phyloP scores from a whole-genome alignment of 2,329 filamentous ascomycete genomes.

The Didymella pomorum region DNA sequence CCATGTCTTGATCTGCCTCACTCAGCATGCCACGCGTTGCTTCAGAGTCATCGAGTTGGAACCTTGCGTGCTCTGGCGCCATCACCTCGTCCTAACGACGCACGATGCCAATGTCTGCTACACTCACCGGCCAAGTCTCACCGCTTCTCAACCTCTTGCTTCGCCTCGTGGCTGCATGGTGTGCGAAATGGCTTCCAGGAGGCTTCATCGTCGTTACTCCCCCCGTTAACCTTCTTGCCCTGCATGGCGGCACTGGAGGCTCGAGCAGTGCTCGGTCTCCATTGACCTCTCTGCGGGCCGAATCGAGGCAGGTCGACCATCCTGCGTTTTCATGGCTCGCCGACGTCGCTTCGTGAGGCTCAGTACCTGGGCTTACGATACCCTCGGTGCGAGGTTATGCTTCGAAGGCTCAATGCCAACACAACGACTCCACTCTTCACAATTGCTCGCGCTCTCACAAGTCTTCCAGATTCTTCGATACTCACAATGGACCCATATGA shows the following conservation, averaged over 20 bases:
- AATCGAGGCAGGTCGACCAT: background rate
- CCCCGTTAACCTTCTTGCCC: constrained; percentile 12
- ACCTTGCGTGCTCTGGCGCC: constrained; percentile 29
- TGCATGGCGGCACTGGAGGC: constrained; percentile 25
- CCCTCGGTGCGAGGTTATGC: background rate
- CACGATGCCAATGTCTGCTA: constrained; percentile 29
- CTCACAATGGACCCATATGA: background rate
- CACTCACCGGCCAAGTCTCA: constrained; percentile 16
- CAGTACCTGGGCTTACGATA: background rate
- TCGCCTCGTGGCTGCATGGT: background rate
- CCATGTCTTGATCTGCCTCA: constrained; percentile 6
- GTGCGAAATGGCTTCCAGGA: constrained; percentile 5
- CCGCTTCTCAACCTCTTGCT: constrained; percentile 12
- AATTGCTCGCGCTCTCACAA: constrained; percentile 1
- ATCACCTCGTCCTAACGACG: constrained; percentile 21
- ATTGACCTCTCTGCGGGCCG: constrained; percentile 4
- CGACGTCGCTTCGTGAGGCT: background rate
- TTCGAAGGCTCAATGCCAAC: background rate
- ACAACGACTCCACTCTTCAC: constrained; percentile 2
- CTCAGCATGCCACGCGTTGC: constrained; percentile 28
- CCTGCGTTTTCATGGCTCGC: constrained; percentile 1
- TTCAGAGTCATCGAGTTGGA: constrained; percentile 26
- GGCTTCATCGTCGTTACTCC: constrained; percentile 3
- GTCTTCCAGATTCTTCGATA: constrained; percentile 3
- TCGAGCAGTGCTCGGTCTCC: constrained; percentile 5